Base-by-base conservation (phyloP, 495 filamentous ascomycete species). In the Aspergillus cavernicola region DNA sequence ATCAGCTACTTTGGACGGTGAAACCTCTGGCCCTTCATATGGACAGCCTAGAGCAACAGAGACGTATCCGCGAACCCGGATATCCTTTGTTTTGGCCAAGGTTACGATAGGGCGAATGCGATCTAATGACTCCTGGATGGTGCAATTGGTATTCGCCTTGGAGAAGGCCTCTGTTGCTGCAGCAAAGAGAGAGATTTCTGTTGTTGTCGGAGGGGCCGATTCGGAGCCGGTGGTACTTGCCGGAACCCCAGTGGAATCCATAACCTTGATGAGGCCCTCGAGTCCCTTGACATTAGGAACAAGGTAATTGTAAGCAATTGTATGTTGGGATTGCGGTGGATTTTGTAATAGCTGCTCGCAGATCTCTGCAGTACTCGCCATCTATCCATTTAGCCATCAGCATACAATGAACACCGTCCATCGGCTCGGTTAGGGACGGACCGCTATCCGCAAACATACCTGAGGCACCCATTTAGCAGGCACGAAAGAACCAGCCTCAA, bases 401-500 rank as follows among this genome's bases (percentile, higher is more conserved):
- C 37, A 58, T 20, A 15, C 20, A 13, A 28, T 15, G 33, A n/a
- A n/a, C n/a, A n/a, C n/a, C n/a, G n/a, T n/a, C n/a, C n/a, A n/a
- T 22, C 22, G 9, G 28, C 16, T 41, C 35, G 32, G 41, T 18
- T 42, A 42, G 11, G 49, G 32, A n/a, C 41, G 33, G 40, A 11
- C 37, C 23, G 31, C 37, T 2, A 1, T n/a, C 4, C 7, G 15
- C 15, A 19, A 29, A 35, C 70, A 55, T 66, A 93, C 90, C 80
- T 96, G 95, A 23, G 93, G 93, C 18, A 97, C 91, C 93, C 93
- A 97, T 87, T 96, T 97, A 7, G 91, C 92, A 44, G 87, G 80
- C 7, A 97, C 92, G 67, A 98, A 98, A 3, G 90, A 91, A 2
- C 93, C 93, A 19, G 93, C 93, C 68, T 98, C 93, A 56, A 98